Evolutionary conservation across 1,284 basidiomycete genomes (phyloP).

Genomic region (Cutaneotrichosporon cutaneum): DNA sequence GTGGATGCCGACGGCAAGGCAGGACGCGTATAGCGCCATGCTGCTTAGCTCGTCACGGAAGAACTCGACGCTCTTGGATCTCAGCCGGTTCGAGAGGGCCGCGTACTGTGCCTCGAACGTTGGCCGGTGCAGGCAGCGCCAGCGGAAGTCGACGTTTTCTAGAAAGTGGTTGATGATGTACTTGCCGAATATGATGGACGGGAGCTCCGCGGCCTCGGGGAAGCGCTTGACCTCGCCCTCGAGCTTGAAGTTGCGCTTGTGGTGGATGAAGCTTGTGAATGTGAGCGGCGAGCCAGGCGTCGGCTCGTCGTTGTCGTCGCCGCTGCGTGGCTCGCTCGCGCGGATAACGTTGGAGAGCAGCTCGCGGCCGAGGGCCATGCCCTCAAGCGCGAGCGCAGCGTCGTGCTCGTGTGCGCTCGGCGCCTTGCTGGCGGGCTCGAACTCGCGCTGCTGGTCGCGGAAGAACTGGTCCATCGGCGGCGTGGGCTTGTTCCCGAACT

Average conservation of each 20-base stretch:
- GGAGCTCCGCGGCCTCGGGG: constrained; percentile 16
- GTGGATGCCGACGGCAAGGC: constrained; percentile 30
- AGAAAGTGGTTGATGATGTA: constrained; percentile 24
- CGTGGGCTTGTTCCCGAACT: constrained; percentile 2
- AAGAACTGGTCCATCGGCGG: neutral
- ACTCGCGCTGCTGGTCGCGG: neutral
- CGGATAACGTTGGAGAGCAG: constrained; percentile 4
- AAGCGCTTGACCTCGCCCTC: constrained; percentile 17
- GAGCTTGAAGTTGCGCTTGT: constrained; percentile 18
- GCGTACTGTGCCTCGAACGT: constrained; percentile 27
- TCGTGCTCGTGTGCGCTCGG: constrained; percentile 27
- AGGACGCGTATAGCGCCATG: constrained; percentile 28
- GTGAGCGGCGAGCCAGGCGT: constrained; percentile 24
- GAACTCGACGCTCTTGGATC: constrained; percentile 18
- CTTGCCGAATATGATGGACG: constrained; percentile 24
- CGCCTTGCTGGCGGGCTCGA: constrained; percentile 23
- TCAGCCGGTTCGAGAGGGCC: constrained; percentile 22
- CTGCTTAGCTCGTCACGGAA: constrained; percentile 26
- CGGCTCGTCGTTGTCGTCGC: constrained; percentile 16
- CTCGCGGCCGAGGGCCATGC: constrained; percentile 26
- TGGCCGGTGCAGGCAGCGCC: constrained; percentile 30
- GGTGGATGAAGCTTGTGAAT: constrained; percentile 23
- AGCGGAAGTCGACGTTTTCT: constrained; percentile 27
- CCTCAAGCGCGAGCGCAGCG: constrained; percentile 27
- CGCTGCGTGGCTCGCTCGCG: neutral